Conservation (phyloP, 2,329 filamentous ascomycete genomes). For the Emmonsia crescens region DNA sequence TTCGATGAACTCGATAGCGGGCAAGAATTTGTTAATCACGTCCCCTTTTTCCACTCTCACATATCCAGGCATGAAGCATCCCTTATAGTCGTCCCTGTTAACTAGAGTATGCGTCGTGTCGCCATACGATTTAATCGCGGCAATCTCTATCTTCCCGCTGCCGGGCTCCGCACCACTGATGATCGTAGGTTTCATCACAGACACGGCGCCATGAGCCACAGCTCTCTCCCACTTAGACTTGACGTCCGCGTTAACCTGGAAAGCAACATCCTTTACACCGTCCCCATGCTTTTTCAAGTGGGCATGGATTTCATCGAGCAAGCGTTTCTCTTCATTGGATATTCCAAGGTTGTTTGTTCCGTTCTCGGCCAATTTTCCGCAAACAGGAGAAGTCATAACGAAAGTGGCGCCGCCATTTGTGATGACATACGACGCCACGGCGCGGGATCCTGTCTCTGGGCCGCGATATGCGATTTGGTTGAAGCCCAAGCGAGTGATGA, state of each 20-base stretch:
- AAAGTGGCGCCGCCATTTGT: constrained; percentile 67
- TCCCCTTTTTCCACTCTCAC: constrained; percentile 39
- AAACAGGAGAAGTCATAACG: constrained; percentile 71
- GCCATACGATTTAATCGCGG: constrained; percentile 73
- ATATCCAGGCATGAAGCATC: constrained; percentile 66
- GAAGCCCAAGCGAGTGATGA: constrained; percentile 75
- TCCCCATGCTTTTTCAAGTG: constrained; percentile 79
- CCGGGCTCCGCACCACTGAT: constrained; percentile 40
- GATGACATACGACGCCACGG: constrained; percentile 69
- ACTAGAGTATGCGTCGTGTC: constrained; percentile 85
- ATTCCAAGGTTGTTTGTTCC: constrained; percentile 49
- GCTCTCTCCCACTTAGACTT: constrained; percentile 62
- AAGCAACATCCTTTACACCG: constrained; percentile 84
- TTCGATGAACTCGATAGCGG: constrained; percentile 55
- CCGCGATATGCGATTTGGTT: constrained; percentile 66
- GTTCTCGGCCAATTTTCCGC: constrained; percentile 41
- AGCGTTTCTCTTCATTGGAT: constrained; percentile 46
- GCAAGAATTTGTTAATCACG: constrained; percentile 39
- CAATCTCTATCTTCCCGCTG: constrained; percentile 54
- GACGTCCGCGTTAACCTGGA: constrained; percentile 68
- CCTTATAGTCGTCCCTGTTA: constrained; percentile 55
- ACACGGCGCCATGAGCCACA: constrained; percentile 53
- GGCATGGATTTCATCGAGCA: constrained; percentile 61
- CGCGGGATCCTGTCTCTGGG: constrained; percentile 73
- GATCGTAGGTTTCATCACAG: constrained; percentile 50